Conservation (phyloP, 495 filamentous ascomycete species). For the Hypoxylon fragiforme region DNA sequence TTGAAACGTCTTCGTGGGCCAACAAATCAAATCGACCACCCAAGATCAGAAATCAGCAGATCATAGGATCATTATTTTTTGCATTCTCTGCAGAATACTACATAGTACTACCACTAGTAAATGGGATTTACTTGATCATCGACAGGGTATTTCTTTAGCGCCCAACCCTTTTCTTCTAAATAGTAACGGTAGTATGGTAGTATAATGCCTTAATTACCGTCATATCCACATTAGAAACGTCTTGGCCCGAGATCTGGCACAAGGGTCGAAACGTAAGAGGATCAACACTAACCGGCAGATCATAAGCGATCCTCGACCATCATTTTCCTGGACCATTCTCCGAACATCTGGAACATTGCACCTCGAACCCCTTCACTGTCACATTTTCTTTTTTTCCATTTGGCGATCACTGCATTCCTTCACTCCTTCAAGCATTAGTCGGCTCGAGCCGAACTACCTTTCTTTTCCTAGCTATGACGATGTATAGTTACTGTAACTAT, state of each 20-base stretch:
- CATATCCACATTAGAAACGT: slow-evolving; percentile 27
- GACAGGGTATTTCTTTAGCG: slow-evolving; percentile 6
- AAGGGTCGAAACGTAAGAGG: slow-evolving; percentile 32
- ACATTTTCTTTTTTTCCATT: too few species aligned
- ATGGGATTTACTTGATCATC: too few species aligned
- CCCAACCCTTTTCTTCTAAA: neutral
- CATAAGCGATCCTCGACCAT: slow-evolving; percentile 33
- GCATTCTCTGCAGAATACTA: slow-evolving; percentile 6
- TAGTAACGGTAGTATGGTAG: too few species aligned
- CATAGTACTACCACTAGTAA: too few species aligned
- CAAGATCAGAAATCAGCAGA: slow-evolving; percentile 30
- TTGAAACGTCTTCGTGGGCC: slow-evolving; percentile 19
- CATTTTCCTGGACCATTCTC: slow-evolving; percentile 4
- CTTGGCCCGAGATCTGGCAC: slow-evolving; percentile 37
- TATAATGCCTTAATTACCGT: slow-evolving; percentile 32
- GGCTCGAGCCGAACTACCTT: slow-evolving; percentile 25
- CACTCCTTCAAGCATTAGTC: slow-evolving; percentile 17
- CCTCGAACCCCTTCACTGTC: slow-evolving; percentile 1
- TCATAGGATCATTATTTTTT: slow-evolving; percentile 17
- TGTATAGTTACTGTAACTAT: too few species aligned
- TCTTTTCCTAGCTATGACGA: too few species aligned
- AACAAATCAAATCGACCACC: slow-evolving; percentile 11
- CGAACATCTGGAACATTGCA: slow-evolving; percentile 5
- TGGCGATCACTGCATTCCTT: too few species aligned
- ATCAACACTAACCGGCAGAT: slow-evolving; percentile 32